Evolutionary conservation across 176 grass and related monocot genomes (phyloP).

Genomic region (Saccharum spontaneum): DNA sequence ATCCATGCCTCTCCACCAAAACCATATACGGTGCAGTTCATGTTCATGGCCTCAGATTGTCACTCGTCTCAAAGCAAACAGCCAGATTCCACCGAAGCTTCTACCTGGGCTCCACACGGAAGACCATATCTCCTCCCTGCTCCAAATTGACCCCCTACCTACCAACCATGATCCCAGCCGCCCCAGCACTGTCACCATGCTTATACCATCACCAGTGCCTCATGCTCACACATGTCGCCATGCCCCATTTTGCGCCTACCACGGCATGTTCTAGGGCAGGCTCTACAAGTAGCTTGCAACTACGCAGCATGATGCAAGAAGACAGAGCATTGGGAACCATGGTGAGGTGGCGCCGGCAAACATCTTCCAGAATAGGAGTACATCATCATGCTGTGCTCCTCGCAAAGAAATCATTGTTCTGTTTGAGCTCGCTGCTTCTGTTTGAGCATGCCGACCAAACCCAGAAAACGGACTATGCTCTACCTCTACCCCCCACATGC

Average conservation of each 20-base stretch:
- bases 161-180: conserved; percentile 24
- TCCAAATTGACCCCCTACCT: conserved; percentile 37
- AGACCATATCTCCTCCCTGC: conserved; percentile 13
- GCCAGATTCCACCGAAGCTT: neutral
- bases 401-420: neutral
- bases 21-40: no score
- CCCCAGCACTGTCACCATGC: no score
- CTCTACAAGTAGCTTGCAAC: neutral
- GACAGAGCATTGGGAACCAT: neutral
- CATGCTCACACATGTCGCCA: neutral
- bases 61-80: no score
- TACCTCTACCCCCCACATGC: neutral
- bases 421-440: neutral
- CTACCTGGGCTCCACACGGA: neutral
- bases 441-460: neutral
- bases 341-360: neutral
- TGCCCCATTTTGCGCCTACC: neutral
- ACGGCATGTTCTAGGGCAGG: conserved; percentile 2
- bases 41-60: no score
- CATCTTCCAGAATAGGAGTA: neutral
- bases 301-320: neutral
- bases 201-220: no score
- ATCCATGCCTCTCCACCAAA: no score
- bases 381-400: neutral
- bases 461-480: neutral